Evolutionary conservation across 2,329 filamentous ascomycete species (phyloP).

Genomic region (Fusarium sp.): DNA sequence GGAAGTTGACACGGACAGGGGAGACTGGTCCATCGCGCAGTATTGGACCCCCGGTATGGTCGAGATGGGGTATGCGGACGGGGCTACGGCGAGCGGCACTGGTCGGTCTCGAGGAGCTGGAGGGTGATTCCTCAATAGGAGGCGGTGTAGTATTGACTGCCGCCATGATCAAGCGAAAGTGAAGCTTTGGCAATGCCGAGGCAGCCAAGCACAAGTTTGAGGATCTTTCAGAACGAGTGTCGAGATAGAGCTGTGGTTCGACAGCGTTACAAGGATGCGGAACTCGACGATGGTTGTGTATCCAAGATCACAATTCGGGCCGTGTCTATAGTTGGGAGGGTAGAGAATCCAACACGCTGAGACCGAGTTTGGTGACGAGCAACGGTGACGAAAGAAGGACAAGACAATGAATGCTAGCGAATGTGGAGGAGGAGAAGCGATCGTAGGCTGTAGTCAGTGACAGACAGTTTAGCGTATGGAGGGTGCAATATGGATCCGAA

Average conservation of each 20-base stretch:
- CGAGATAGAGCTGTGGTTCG: constrained; percentile 19
- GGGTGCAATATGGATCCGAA: constrained; percentile 39
- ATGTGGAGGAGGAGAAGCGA: constrained; percentile 32
- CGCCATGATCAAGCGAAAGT: constrained; percentile 50
- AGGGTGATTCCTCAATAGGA: constrained; percentile 49
- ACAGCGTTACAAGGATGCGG: constrained; percentile 15
- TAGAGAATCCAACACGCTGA: constrained; percentile 9
- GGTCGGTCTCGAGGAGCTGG: constrained; percentile 41
- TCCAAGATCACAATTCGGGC: constrained; percentile 12
- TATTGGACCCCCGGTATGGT: constrained; percentile 57
- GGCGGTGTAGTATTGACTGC: constrained; percentile 55
- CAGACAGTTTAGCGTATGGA: constrained; percentile 29
- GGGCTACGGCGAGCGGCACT: constrained; percentile 54
- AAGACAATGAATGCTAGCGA: constrained; percentile 20
- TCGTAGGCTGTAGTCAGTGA: constrained; percentile 32
- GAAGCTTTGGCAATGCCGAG: constrained; percentile 36
- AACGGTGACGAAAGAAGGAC: constrained; percentile 9
- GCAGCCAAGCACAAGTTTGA: constrained; percentile 27
- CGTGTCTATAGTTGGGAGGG: not conserved
- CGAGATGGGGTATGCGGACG: constrained; percentile 52
- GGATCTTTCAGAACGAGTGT: constrained; percentile 27
- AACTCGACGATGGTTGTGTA: constrained; percentile 11
- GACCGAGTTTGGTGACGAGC: constrained; percentile 22
- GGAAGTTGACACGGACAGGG: constrained; percentile 69
- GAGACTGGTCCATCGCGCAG: constrained; percentile 69